Evolutionary conservation across 176 grass and related monocot genomes (phyloP), one percentile per base, ranked within the genome.

Genomic region (Poa annua): DNA sequence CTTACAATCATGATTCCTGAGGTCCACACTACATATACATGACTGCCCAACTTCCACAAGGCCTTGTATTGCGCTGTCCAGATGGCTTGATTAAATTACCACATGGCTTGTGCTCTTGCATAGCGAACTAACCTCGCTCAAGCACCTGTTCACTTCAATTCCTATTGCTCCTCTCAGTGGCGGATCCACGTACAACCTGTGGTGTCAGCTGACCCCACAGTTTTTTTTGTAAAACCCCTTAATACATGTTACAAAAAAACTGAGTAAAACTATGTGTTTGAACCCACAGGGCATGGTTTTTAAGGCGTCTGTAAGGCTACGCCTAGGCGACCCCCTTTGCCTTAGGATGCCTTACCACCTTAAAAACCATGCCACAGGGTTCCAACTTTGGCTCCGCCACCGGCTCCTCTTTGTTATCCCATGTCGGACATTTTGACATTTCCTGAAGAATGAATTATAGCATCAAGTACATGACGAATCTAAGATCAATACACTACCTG

Each of bases 21-120:
- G n/a, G 56, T 79, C 56, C 76, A 63, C 39, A 32, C 39, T 47
- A 8, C 76, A 10, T 47, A 20, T 11, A 39, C 76, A 45, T 62
- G 21, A 78, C 16, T 25, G 14, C 55, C 29, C 22, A 29, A 78
- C 36, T 63, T 25, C 22, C 55, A 78, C 21, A 29, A 78, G 55
- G 56, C 15, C 21, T 45, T 61, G 55, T 62, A 62, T 32, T 62
- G 36, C 76, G 29, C 25, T 56, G 20, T 56, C 74, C 21, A 62
- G n/a, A 78, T 63, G n/a, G 45, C 49, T 78, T 78, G 57, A 36
- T n/a, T 25, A 36, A 59, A n/a, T n/a, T n/a, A n/a, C n/a, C n/a
- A 60, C n/a, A 42, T 77, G 54, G 22, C 6, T 15, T 21, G 34
- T 13, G 6, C 6, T 32, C 15, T 60, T 59, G 34, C 54, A 17